Conservation (phyloP, 768 basidiomycete species). For the Trametes punicea region DNA sequence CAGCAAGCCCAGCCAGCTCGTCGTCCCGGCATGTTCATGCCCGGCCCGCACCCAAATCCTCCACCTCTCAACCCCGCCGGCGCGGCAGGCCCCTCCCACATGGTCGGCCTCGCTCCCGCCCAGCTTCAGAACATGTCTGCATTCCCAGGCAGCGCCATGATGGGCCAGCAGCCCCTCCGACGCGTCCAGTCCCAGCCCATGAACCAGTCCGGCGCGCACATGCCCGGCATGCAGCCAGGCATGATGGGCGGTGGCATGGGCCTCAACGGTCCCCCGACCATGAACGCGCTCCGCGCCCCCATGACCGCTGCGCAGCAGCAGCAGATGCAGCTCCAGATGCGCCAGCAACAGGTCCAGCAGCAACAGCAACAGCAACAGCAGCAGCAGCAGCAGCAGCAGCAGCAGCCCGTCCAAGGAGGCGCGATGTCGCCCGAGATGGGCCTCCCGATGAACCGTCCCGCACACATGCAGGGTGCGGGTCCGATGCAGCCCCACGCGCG, state of each 20-base stretch:
- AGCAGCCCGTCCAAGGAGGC: slow-evolving; percentile 30
- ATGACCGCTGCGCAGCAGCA: slow-evolving; percentile 31
- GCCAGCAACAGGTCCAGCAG: slow-evolving; percentile 35
- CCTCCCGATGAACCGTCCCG: slow-evolving; percentile 37
- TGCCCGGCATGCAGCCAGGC: slow-evolving; percentile 35
- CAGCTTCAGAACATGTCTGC: slow-evolving; percentile 43
- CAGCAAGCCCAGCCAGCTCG: slow-evolving; percentile 26
- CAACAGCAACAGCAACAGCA: slow-evolving; percentile 30
- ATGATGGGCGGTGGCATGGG: slow-evolving; percentile 36
- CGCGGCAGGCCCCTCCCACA: slow-evolving; percentile 34
- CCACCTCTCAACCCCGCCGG: slow-evolving; percentile 25
- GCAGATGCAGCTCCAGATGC: slow-evolving; percentile 30
- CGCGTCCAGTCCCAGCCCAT: slow-evolving; percentile 59
- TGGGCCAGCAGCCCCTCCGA: slow-evolving; percentile 42
- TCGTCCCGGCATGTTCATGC: slow-evolving; percentile 35
- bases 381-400: too few relatives aligned
- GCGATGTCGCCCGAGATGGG: slow-evolving; percentile 44
- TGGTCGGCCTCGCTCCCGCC: slow-evolving; percentile 33
- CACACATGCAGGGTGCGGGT: slow-evolving; percentile 29
- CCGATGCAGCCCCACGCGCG: slow-evolving; percentile 45
- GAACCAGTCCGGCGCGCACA: slow-evolving; percentile 37
- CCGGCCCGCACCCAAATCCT: slow-evolving; percentile 31
- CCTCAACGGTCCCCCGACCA: slow-evolving; percentile 42
- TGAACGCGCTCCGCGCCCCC: slow-evolving; percentile 35
- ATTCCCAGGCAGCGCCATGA: slow-evolving; percentile 35